Evolutionary conservation across 2,329 filamentous ascomycete species (phyloP), one percentile per base, ranked within the genome.

Genomic region (Myriosclerotinia curreyana): DNA sequence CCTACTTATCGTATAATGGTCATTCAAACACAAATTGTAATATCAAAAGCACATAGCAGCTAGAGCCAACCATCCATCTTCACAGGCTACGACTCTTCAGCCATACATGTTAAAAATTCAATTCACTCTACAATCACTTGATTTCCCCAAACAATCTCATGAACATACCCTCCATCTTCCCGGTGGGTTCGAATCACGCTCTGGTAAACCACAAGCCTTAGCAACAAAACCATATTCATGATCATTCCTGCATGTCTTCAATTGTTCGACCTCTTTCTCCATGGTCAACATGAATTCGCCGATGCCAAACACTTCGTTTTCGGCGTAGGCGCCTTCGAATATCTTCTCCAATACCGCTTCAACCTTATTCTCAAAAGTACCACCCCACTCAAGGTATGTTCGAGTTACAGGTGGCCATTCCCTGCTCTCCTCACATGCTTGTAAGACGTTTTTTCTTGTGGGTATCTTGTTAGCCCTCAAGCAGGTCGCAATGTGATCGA

Each of bases 221-320:
- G 71, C 72, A 58, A 74, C 72, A 64, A 74, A 73, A 34, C 70
- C 72, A 70, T 75, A 77, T 66, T 77, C 75, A 66, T 72, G 67
- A 65, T 77, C 75, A 64, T 77, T 76, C 64, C 75, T 71, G 68
- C 75, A 77, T 58, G 67, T 66, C 48, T 71, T 70, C 53, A 76
- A 58, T 22, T 52, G 60, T 31, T 68, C 65, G 58, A 72, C 66
- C 50, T 72, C 46, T 6, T 68, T 50, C 55, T 64, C 61, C 36
- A 70, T 66, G 36, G 38, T 53, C 20, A 60, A 64, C 65, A 69
- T 64, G 60, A 69, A 67, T 15, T 68, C 52, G 40, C 71, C 74
- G 67, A 73, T 64, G 46, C 75, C 74, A 46, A 69, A 65, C 65
- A 69, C 71, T 58, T 72, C 66, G 66, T 76, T 73, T 53, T 71